These are phyloP conservation scores for Candida pini DNA, from an alignment of 805 yeast species.

Conservation along the genomic window DNA sequence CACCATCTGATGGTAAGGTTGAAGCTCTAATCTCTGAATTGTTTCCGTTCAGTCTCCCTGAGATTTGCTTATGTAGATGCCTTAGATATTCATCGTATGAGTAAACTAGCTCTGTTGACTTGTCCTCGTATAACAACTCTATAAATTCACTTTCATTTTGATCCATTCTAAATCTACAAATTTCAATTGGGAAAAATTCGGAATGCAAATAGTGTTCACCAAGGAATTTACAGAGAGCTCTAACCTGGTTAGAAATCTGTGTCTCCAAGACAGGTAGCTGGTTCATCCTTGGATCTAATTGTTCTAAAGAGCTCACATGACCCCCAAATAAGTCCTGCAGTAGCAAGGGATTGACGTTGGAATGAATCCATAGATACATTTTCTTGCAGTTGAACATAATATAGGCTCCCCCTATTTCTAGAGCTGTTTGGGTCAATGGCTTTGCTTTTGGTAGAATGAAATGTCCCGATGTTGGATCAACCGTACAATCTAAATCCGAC, in stretches of 20 bases:
- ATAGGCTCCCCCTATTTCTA: constrained; percentile 70
- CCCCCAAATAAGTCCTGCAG: constrained; percentile 71
- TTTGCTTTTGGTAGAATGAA: constrained; percentile 47
- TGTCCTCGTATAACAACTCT: constrained; percentile 70
- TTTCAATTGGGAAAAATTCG: constrained; percentile 43
- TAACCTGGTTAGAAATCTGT: constrained; percentile 60
- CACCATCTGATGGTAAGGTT: constrained; percentile 3
- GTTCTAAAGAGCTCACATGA: constrained; percentile 36
- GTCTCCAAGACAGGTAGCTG: constrained; percentile 69
- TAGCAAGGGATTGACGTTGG: constrained; percentile 58
- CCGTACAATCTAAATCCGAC: constrained; percentile 49
- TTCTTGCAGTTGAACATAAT: constrained; percentile 64
- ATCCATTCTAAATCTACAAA: constrained; percentile 63
- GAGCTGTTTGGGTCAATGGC: constrained; percentile 36
- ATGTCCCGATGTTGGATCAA: constrained; percentile 34
- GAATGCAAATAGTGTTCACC: constrained; percentile 33
- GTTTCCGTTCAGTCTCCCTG: constrained; percentile 39
- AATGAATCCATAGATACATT: constrained; percentile 62
- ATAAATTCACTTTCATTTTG: constrained; percentile 51
- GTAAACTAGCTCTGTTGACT: constrained; percentile 43
- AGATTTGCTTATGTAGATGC: constrained; percentile 60
- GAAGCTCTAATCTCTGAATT: constrained; percentile 1
- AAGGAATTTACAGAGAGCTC: constrained; percentile 56
- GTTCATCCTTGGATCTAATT: constrained; percentile 44
- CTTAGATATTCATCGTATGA: constrained; percentile 64